Base-by-base conservation (phyloP, 2,329 filamentous ascomycete species). In the Aureobasidium leucospermi region DNA sequence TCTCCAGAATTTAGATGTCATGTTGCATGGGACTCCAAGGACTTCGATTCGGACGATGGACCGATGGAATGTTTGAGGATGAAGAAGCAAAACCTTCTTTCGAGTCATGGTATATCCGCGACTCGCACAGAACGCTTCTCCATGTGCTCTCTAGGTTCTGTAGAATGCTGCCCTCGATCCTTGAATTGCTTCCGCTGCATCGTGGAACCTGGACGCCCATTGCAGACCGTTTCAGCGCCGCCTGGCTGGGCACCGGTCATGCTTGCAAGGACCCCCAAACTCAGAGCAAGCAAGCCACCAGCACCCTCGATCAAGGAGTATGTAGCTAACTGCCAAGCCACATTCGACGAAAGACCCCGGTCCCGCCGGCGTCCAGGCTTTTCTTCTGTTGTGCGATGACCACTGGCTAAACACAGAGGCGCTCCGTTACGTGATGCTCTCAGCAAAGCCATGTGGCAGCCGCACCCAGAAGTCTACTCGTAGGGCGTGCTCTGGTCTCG, bases 81-180 rank as follows among this genome's bases (percentile, higher is more conserved):
- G 16, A 43, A 19, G 19, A 45, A 36, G 39, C 39, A 55, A 52
- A 56, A 28, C 38, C 41, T 56, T 45, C 9, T 36, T 46, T 46
- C 39, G 52, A 46, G 52, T 56, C 52, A 56, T 28, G 16, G 5
- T 34, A 31, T 13, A 38, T 45, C 42, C 42, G 42, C 52, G 41
- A 46, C 32, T 56, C 51, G 39, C 23, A 55, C 51, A 41, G 51
- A 55, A 55, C 51, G 41, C 51, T 55, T 56, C 32, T 56, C 52
- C 52, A 56, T 56, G 52, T 56, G 52, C 29, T 56, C 29, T 43
- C 41, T 34, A 45, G 39, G 41, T 28, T 56, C 52, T 29, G 41
- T 56, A 38, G 32, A 56, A 23, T 16, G 19, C 29, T 38, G 19
- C 48, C 42, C 42, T 45, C 10, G 42, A 9, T 6, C 28, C 3